A percentile compares a stretch with the other conserved stretches of the same genome.
phyloP scores from a whole-genome alignment of 208 protist species.

The Trypanosoma boissoni region DNA sequence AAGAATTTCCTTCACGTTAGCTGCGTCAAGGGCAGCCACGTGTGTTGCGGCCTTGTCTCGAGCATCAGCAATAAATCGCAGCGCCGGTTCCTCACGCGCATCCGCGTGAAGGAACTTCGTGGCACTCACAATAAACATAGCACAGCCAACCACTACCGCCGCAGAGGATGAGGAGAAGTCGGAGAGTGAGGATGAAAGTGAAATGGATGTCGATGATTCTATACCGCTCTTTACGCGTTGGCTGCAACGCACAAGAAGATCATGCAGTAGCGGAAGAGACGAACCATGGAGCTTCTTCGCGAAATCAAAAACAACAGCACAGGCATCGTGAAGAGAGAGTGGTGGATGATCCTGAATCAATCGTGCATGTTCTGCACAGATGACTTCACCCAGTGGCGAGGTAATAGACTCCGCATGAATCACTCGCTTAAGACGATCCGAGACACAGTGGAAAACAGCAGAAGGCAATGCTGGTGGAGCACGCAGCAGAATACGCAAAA shows the following conservation, averaged over 20 bases:
- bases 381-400: too few species aligned
- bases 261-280: constrained; percentile 23
- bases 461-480: constrained; percentile 20
- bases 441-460: constrained; percentile 20
- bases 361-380: constrained; percentile 14
- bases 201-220: too few species aligned
- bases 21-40: background rate
- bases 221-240: background rate
- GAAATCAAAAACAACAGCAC: constrained; percentile 25
- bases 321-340: constrained; percentile 21
- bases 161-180: too few species aligned
- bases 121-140: constrained; percentile 23
- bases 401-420: constrained; percentile 22
- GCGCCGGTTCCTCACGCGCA: background rate
- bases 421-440: constrained; percentile 26
- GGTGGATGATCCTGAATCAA: constrained; percentile 11
- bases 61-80: constrained; percentile 15
- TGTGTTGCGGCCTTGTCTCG: constrained; percentile 2
- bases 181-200: too few species aligned
- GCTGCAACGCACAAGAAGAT: constrained; percentile 24
- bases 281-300: constrained; percentile 15
- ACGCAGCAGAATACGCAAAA: constrained; percentile 22
- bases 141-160: constrained; percentile 9
- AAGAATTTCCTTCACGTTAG: background rate
- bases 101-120: background rate